Percentiles rank a stretch among this genome's conserved stretches.
These are phyloP conservation scores for Erodium chrysanthum DNA, from an alignment of 441 rosid genomes.

Conservation along the genomic window DNA sequence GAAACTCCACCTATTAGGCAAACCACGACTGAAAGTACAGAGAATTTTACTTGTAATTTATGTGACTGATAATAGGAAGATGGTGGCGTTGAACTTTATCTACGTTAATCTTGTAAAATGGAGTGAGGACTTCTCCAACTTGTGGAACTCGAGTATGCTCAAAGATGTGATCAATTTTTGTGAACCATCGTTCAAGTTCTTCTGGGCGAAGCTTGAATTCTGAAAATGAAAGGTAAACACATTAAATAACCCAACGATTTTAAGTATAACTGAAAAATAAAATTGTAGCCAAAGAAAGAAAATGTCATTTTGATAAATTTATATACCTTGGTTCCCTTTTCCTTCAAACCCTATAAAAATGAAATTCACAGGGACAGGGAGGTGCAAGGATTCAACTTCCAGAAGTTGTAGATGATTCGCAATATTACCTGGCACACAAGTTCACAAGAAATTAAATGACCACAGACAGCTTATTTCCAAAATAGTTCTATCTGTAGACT, in stretches of 20 bases:
- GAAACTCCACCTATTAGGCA: slow-evolving; percentile 8
- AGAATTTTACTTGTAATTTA: slow-evolving; percentile 68
- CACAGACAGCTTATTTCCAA: slow-evolving; percentile 5
- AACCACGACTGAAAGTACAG: slow-evolving; percentile 11
- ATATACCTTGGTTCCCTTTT: slow-evolving; percentile 83
- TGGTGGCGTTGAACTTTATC: slow-evolving; percentile 60
- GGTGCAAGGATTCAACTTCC: slow-evolving; percentile 81
- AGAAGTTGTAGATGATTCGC: slow-evolving; percentile 76
- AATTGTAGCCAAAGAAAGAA: background rate
- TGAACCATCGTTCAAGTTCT: slow-evolving; percentile 96
- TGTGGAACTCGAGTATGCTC: slow-evolving; percentile 81
- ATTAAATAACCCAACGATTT: slow-evolving; percentile 12
- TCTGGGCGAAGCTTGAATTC: slow-evolving; percentile 75
- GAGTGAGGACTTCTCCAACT: slow-evolving; percentile 62
- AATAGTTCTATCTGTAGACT: slow-evolving; percentile 1
- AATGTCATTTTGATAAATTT: background rate
- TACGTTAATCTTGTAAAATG: slow-evolving; percentile 55
- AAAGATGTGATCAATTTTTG: slow-evolving; percentile 79
- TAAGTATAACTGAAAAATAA: background rate
- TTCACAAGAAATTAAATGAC: slow-evolving; percentile 8
- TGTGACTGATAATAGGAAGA: slow-evolving; percentile 68
- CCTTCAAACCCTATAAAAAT: slow-evolving; percentile 95
- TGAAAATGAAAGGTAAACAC: slow-evolving; percentile 20
- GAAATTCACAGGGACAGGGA: slow-evolving; percentile 90
- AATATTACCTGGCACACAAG: slow-evolving; percentile 49